Conservation (phyloP, 805 yeast genomes). For the Yamadazyma tumulicola region DNA sequence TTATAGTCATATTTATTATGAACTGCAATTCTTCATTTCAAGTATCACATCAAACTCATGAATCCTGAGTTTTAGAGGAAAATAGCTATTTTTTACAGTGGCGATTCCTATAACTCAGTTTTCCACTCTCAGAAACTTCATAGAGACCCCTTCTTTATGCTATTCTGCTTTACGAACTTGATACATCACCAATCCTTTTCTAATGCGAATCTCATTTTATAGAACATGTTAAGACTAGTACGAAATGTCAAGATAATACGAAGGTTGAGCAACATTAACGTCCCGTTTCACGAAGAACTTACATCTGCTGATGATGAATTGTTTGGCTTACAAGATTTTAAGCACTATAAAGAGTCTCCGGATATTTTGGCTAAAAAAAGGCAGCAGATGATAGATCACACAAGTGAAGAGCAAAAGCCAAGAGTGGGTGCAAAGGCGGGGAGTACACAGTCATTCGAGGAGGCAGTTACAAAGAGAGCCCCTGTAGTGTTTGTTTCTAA, state of each 20-base stretch:
- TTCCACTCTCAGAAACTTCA: no score
- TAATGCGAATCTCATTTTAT: no score
- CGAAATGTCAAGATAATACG: slow-evolving; percentile 3
- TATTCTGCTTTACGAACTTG: no score
- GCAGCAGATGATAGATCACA: slow-evolving; percentile 1
- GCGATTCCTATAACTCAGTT: no score
- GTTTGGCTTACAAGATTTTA: slow-evolving; percentile 36
- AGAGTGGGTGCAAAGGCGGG: not conserved
- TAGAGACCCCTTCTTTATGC: no score
- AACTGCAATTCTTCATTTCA: no score
- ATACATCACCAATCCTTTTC: not conserved
- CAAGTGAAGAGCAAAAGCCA: not conserved
- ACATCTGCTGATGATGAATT: slow-evolving; percentile 30
- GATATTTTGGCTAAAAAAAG: slow-evolving; percentile 20
- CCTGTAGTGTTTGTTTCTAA: slow-evolving; percentile 59
- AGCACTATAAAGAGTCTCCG: slow-evolving; percentile 33
- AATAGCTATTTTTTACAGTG: no score
- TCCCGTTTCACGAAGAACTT: slow-evolving; percentile 41
- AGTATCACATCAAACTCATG: no score
- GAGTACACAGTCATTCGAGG: slow-evolving; percentile 5
- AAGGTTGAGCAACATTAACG: slow-evolving; percentile 13
- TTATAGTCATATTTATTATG: no score
- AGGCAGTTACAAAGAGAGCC: slow-evolving; percentile 13
- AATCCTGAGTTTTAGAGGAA: no score
- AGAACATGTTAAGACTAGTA: not conserved